phyloP scores from a whole-genome alignment of 441 rosid genomes.

The Pelargonium australe region DNA sequence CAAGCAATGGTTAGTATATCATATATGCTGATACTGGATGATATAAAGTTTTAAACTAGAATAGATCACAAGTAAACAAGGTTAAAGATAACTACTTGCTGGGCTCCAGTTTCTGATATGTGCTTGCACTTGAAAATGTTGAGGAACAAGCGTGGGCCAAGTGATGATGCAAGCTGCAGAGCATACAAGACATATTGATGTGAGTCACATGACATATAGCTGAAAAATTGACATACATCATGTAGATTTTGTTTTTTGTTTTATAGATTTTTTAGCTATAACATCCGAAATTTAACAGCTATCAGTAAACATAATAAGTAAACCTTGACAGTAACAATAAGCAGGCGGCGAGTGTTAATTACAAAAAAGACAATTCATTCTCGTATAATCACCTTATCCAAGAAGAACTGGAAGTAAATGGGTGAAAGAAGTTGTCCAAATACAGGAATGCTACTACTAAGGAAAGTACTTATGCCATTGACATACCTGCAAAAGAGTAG shows the following conservation, averaged over 20 bases:
- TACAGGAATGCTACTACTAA: conserved; percentile 71
- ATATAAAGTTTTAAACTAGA: neutral
- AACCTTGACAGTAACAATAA: neutral
- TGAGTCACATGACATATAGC: neutral
- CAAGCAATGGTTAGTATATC: neutral
- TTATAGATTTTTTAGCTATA: no score
- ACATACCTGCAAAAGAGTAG: conserved; percentile 67
- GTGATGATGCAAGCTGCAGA: conserved; percentile 93
- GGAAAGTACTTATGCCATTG: conserved; percentile 73
- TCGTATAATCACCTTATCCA: conserved; percentile 71
- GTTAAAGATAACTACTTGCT: conserved; percentile 49
- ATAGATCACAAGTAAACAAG: neutral
- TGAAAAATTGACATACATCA: neutral
- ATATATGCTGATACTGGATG: neutral
- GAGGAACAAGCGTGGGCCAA: conserved; percentile 88
- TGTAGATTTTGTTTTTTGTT: neutral
- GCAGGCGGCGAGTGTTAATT: neutral
- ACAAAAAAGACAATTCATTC: conserved; percentile 9
- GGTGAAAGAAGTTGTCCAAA: conserved; percentile 88
- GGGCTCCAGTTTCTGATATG: conserved; percentile 98
- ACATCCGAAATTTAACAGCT: neutral
- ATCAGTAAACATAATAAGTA: neutral
- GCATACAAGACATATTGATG: conserved; percentile 4
- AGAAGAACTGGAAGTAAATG: conserved; percentile 85
- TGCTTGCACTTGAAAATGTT: conserved; percentile 98